These are phyloP conservation scores for Cercospora zeina DNA, from an alignment of 2,329 filamentous ascomycete genomes.

Conservation along the genomic window DNA sequence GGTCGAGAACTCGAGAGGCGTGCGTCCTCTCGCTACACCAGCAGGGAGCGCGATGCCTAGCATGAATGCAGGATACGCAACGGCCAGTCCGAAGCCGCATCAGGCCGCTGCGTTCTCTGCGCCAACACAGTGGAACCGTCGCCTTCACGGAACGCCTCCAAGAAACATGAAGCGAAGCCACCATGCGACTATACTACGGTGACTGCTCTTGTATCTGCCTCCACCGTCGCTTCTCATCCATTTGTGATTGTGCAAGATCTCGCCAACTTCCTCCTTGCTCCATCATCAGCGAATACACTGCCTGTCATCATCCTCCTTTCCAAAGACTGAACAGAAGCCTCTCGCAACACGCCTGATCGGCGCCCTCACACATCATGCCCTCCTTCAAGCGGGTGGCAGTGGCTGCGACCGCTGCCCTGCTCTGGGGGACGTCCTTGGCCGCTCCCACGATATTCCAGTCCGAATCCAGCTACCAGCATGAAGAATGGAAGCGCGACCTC, in stretches of 20 bases:
- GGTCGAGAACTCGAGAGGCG: neutral
- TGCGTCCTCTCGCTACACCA: neutral
- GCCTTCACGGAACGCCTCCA: neutral
- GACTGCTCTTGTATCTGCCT: neutral
- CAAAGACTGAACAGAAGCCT: neutral
- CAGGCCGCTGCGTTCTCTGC: neutral
- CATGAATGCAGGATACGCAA: neutral
- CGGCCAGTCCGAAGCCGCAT: neutral
- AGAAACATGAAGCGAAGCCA: neutral
- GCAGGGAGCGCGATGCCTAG: neutral
- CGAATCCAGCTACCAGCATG: neutral
- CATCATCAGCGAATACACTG: neutral
- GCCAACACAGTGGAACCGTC: neutral
- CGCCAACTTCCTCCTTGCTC: neutral
- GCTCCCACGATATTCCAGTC: neutral
- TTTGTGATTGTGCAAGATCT: neutral
- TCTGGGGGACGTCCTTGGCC: neutral
- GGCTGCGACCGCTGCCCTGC: neutral
- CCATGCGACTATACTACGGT: neutral
- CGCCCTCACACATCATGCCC: neutral
- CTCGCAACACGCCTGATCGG: neutral
- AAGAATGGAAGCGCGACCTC: neutral
- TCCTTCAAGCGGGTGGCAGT: neutral
- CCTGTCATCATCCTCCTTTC: neutral
- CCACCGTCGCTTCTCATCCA: neutral